phyloP scores from a whole-genome alignment of 169 alveolate species.

The Plasmodium fragile region DNA sequence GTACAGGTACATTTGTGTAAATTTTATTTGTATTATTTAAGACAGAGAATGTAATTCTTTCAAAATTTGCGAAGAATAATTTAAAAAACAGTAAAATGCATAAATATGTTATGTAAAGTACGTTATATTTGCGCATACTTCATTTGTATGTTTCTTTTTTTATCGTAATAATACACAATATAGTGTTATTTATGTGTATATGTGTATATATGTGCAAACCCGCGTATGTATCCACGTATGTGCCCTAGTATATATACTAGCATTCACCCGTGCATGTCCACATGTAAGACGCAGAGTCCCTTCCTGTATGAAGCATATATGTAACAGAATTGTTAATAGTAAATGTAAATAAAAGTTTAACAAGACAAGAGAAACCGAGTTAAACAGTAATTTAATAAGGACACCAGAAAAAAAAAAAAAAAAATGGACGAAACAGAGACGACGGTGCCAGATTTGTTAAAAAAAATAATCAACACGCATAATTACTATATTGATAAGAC shows the following conservation, averaged over 20 bases:
- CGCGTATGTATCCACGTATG: not conserved
- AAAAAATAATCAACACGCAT: constrained; percentile 64
- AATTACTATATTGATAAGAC: constrained; percentile 77
- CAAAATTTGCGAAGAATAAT: not conserved
- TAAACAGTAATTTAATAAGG: constrained; percentile 3
- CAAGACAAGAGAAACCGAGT: not conserved
- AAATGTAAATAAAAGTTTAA: constrained; percentile 5
- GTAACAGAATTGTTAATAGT: not conserved
- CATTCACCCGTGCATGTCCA: not conserved
- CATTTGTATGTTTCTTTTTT: not conserved
- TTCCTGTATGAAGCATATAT: constrained; percentile 4
- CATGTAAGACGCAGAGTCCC: not conserved
- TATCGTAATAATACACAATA: not conserved
- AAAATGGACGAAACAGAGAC: constrained; percentile 63
- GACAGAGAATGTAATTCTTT: constrained; percentile 9
- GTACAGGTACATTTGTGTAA: constrained; percentile 9
- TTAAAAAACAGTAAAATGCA: not conserved
- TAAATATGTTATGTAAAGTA: not conserved
- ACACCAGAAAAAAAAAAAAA: not conserved
- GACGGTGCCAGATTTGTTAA: constrained; percentile 23
- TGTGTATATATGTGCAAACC: not conserved
- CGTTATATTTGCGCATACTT: not conserved
- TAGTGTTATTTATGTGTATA: not conserved
- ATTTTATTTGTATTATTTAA: constrained; percentile 11
- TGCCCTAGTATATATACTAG: not conserved